phyloP scores from a whole-genome alignment of 2,329 filamentous ascomycete genomes.

The Rutstroemia sp. region DNA sequence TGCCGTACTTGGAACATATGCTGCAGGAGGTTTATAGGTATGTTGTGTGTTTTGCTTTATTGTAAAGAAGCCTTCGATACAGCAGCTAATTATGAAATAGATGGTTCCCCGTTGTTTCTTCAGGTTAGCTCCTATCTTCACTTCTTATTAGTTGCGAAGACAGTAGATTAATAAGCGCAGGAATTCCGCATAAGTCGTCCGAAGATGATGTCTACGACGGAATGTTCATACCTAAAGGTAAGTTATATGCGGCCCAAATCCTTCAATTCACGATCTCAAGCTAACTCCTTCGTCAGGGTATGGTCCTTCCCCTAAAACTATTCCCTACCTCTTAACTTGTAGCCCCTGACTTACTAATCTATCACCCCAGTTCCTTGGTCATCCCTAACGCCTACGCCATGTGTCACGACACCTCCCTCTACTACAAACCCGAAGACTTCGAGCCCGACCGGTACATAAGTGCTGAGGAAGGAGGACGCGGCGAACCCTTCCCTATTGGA shows the following conservation, averaged over 20 bases:
- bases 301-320: not conserved
- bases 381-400: constrained; percentile 46
- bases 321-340: not conserved
- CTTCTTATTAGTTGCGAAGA: not conserved
- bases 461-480: constrained; percentile 12
- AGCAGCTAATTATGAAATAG: constrained; percentile 14
- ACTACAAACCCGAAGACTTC: constrained; percentile 37
- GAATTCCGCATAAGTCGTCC: constrained; percentile 41
- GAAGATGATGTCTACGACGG: constrained; percentile 49
- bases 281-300: not conserved
- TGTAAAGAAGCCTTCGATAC: not conserved
- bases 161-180: not conserved
- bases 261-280: no score
- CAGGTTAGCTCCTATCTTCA: not conserved
- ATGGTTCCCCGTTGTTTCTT: constrained; percentile 33
- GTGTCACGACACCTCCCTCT: constrained; percentile 40
- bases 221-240: constrained; percentile 43
- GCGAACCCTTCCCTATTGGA: constrained; percentile 35
- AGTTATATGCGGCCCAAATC: not conserved
- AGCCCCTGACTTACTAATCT: no score
- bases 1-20: constrained; percentile 39
- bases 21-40: constrained; percentile 36
- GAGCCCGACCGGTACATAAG: constrained; percentile 37
- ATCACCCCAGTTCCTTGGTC: not conserved
- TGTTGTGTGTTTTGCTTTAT: not conserved